phyloP scores from a whole-genome alignment of 1,284 basidiomycete species.

The Boletus sp. region DNA sequence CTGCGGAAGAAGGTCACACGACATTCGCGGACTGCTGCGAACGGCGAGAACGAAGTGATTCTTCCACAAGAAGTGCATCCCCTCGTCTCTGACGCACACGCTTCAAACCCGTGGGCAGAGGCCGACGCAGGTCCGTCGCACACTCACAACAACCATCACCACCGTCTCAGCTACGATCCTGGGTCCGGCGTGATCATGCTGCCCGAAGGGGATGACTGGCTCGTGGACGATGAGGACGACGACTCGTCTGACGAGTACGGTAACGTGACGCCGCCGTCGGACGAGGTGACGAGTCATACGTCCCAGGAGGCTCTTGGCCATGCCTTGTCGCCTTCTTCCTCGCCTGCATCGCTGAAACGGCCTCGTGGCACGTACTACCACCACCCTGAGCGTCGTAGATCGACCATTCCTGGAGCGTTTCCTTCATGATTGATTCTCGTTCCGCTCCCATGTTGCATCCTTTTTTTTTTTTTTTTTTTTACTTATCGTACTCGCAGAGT shows the following conservation, averaged over 20 bases:
- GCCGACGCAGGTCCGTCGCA: constrained; percentile 21
- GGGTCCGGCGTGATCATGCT: constrained; percentile 81
- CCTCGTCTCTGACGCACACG: constrained; percentile 18
- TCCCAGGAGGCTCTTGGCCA: constrained; percentile 27
- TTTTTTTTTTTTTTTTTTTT: not conserved
- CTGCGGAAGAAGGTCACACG: constrained; percentile 37
- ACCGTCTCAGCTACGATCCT: constrained; percentile 70
- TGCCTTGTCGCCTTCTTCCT: constrained; percentile 4
- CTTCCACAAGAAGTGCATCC: constrained; percentile 12
- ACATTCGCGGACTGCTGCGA: constrained; percentile 8
- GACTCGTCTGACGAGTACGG: constrained; percentile 33
- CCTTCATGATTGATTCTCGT: constrained; percentile 17
- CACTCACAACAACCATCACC: constrained; percentile 32
- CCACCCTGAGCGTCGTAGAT: constrained; percentile 32
- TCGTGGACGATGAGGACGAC: constrained; percentile 43
- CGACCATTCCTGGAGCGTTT: constrained; percentile 28
- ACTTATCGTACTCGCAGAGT: constrained; percentile 3
- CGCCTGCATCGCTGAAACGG: constrained; percentile 28
- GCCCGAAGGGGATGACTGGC: constrained; percentile 73
- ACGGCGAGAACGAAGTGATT: constrained; percentile 13
- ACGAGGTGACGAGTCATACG: constrained; percentile 12
- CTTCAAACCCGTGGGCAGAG: constrained; percentile 57
- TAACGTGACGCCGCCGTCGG: constrained; percentile 19
- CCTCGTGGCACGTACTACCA: constrained; percentile 33
- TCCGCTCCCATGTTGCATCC: not conserved